Conservation (phyloP, 352 stramenopile genomes). For the Globisporangium nunn region DNA sequence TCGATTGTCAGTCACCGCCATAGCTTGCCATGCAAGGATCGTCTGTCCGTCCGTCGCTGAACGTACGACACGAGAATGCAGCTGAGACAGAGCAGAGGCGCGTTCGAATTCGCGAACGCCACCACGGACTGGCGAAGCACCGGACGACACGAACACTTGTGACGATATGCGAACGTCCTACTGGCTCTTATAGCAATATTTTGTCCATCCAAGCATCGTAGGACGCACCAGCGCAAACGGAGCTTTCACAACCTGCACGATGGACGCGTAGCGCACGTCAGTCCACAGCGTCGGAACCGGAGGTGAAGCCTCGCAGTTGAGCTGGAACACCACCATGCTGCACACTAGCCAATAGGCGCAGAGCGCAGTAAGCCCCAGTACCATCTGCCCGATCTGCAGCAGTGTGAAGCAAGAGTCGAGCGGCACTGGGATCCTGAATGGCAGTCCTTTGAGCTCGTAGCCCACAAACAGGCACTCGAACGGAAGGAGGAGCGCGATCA, state of each 20-base stretch:
- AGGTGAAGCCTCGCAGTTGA: slow-evolving; percentile 49
- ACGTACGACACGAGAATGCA: slow-evolving; percentile 26
- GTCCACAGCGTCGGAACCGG: slow-evolving; percentile 54
- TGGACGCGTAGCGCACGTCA: slow-evolving; percentile 36
- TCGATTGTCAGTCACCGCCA: not conserved
- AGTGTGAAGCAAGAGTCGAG: slow-evolving; percentile 33
- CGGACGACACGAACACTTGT: not conserved
- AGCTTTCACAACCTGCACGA: slow-evolving; percentile 28
- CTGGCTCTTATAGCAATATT: too few species aligned
- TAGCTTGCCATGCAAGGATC: too few species aligned
- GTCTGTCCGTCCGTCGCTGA: not conserved
- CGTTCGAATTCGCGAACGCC: slow-evolving; percentile 32
- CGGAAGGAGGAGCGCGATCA: slow-evolving; percentile 43
- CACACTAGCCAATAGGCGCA: slow-evolving; percentile 21
- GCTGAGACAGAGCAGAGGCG: slow-evolving; percentile 21
- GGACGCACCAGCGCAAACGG: slow-evolving; percentile 41
- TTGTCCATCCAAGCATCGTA: not conserved
- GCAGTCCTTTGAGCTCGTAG: slow-evolving; percentile 17
- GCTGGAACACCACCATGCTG: slow-evolving; percentile 30
- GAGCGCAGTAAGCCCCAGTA: slow-evolving; percentile 20
- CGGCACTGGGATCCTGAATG: slow-evolving; percentile 16
- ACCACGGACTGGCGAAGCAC: slow-evolving; percentile 21
- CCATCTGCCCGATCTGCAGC: slow-evolving; percentile 20
- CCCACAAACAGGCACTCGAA: slow-evolving; percentile 46
- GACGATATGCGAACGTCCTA: too few species aligned